Conservation (phyloP, 139 green algal genomes). For the Chlorella sorokiniana region DNA sequence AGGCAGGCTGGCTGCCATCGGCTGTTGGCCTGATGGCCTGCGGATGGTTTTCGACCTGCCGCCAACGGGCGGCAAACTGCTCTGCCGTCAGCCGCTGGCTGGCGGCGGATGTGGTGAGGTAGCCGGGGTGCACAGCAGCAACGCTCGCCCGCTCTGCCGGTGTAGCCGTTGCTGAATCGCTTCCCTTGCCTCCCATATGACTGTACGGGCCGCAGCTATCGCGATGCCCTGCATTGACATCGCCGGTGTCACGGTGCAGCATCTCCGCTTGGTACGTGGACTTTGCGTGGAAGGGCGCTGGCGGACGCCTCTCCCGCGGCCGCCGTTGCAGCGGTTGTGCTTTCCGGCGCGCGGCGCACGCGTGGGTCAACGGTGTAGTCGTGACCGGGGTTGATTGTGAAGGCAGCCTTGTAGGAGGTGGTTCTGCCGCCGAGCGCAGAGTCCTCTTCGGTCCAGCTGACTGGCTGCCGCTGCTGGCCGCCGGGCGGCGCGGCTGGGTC, state of each 20-base stretch:
- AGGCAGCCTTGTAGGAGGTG: not conserved
- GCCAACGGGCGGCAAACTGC: not conserved
- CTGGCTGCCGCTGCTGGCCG: not conserved
- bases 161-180: not conserved
- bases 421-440: too few species aligned
- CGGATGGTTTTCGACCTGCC: not conserved
- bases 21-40: not conserved
- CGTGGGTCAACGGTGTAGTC: conserved; percentile 8
- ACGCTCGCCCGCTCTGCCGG: not conserved
- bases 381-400: not conserved
- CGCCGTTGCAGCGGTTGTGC: not conserved
- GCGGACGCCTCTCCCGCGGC: not conserved
- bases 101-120: conserved; percentile 8
- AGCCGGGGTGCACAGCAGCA: conserved; percentile 1
- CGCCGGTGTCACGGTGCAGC: not conserved
- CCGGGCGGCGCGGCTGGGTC: not conserved
- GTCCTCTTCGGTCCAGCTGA: not conserved
- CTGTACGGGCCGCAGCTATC: not conserved
- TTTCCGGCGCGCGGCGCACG: not conserved
- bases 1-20: not conserved
- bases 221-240: not conserved
- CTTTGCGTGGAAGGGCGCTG: not conserved
- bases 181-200: not conserved
- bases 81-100: not conserved
- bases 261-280: conserved; percentile 19